Evolutionary conservation across 2,329 filamentous ascomycete genomes (phyloP).

Genomic region (Talaromyces sp.): DNA sequence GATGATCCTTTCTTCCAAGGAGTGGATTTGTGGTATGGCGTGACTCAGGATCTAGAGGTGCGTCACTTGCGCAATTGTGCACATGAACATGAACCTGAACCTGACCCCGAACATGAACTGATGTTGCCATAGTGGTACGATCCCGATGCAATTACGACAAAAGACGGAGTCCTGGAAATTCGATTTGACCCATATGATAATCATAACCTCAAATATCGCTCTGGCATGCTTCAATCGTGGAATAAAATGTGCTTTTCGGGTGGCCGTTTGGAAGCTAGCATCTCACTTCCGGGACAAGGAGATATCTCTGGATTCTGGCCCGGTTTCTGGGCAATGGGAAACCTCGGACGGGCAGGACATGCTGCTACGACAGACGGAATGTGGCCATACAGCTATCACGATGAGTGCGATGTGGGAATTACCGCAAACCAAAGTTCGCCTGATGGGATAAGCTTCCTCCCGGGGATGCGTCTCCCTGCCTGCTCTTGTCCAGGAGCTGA

Average conservation of each 20-base stretch:
- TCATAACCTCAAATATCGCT: constrained; percentile 61
- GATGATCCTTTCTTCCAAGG: constrained; percentile 65
- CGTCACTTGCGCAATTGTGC: constrained; percentile 8
- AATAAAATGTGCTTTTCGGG: constrained; percentile 69
- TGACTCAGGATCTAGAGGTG: constrained; percentile 62
- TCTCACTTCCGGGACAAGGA: constrained; percentile 62
- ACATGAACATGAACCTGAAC: constrained; percentile 9
- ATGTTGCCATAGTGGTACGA: constrained; percentile 55
- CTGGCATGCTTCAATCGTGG: constrained; percentile 70
- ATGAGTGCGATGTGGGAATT: constrained; percentile 64
- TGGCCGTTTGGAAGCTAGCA: constrained; percentile 62
- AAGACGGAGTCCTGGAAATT: constrained; percentile 57
- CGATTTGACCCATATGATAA: constrained; percentile 60
- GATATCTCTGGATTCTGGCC: constrained; percentile 67
- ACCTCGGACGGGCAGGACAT: constrained; percentile 64
- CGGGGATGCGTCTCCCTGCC: constrained; percentile 64
- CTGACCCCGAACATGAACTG: constrained; percentile 10
- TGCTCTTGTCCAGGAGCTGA: constrained; percentile 61
- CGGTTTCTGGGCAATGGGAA: constrained; percentile 71
- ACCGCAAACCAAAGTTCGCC: constrained; percentile 65
- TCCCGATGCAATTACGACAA: constrained; percentile 59
- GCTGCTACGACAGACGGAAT: constrained; percentile 64
- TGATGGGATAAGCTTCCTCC: constrained; percentile 61
- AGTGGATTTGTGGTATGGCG: constrained; percentile 67
- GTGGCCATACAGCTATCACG: constrained; percentile 68